Conservation (phyloP, 2,329 filamentous ascomycete genomes). For the Leptographium wingfieldii region DNA sequence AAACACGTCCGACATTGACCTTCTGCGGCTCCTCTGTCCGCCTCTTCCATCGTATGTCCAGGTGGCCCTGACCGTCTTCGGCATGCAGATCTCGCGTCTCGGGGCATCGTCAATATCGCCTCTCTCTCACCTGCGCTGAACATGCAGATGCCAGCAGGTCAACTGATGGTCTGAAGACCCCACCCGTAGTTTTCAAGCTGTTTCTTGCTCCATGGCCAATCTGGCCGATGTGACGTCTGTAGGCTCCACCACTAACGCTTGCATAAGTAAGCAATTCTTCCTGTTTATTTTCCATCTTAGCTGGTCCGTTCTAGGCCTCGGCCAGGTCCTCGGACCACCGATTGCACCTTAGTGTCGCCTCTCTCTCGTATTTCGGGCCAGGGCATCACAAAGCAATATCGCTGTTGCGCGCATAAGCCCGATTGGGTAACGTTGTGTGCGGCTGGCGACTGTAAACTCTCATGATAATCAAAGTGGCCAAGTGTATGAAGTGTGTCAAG, state of each 20-base stretch:
- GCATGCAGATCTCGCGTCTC: not conserved
- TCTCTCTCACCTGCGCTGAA: not conserved
- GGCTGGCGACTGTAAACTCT: not conserved
- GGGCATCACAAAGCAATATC: not conserved
- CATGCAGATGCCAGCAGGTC: not conserved
- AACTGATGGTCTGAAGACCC: not conserved
- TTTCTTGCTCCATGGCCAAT: not conserved
- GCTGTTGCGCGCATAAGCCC: not conserved
- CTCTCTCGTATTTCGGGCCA: not conserved
- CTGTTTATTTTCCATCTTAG: not conserved
- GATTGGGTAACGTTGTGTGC: not conserved
- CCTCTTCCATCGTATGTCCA: not conserved
- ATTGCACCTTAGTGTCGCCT: not conserved
- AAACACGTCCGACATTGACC: not conserved
- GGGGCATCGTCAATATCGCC: not conserved
- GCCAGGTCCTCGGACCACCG: not conserved
- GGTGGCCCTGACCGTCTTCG: not conserved
- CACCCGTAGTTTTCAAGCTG: not conserved
- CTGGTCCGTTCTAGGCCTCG: not conserved
- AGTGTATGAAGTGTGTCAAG: too few species aligned
- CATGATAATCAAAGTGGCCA: too few species aligned
- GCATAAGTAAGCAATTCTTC: not conserved
- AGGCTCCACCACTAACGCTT: not conserved
- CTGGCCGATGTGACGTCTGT: not conserved
- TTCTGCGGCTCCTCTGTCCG: not conserved